A percentile compares a stretch with the other conserved stretches of the same genome.
phyloP scores from a whole-genome alignment of 495 filamentous ascomycete genomes.

The Pyrenula massariospora region DNA sequence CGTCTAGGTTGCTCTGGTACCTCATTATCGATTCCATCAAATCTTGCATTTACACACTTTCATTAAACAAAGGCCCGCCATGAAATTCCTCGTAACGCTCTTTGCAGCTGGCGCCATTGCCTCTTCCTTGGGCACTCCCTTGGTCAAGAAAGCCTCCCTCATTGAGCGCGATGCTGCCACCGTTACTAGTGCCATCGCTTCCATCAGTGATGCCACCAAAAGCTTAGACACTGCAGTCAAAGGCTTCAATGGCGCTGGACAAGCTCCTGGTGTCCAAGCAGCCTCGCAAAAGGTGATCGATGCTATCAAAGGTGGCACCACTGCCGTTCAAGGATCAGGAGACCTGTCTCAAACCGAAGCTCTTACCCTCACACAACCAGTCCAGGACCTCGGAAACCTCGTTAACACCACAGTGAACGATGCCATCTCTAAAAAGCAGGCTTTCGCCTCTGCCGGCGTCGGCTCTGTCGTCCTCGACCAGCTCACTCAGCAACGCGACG shows the following conservation, averaged over 20 bases:
- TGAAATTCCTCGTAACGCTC: not conserved
- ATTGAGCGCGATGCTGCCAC: conserved; percentile 19
- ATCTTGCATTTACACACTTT: not conserved
- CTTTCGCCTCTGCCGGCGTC: conserved; percentile 19
- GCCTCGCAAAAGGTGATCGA: conserved; percentile 20
- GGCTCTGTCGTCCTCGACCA: conserved; percentile 14
- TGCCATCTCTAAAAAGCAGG: conserved; percentile 20
- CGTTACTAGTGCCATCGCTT: conserved; percentile 17
- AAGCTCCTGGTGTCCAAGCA: conserved; percentile 16
- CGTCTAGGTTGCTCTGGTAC: not conserved
- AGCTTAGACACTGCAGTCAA: conserved; percentile 23
- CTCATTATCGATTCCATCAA: not conserved
- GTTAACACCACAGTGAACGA: conserved; percentile 18
- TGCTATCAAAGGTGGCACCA: conserved; percentile 19
- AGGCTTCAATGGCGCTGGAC: conserved; percentile 17
- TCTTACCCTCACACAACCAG: conserved; percentile 17
- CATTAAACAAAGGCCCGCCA: not conserved
- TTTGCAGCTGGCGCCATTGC: not conserved
- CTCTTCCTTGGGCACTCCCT: not conserved
- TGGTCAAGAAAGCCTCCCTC: conserved; percentile 5
- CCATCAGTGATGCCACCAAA: conserved; percentile 18
- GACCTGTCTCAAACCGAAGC: conserved; percentile 18
- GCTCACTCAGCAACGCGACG: conserved; percentile 18
- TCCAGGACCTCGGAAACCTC: conserved; percentile 19
- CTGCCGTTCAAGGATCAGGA: conserved; percentile 10